These are phyloP conservation scores for Pelargonium citronellum DNA, from an alignment of 441 rosid species.

Conservation along the genomic window DNA sequence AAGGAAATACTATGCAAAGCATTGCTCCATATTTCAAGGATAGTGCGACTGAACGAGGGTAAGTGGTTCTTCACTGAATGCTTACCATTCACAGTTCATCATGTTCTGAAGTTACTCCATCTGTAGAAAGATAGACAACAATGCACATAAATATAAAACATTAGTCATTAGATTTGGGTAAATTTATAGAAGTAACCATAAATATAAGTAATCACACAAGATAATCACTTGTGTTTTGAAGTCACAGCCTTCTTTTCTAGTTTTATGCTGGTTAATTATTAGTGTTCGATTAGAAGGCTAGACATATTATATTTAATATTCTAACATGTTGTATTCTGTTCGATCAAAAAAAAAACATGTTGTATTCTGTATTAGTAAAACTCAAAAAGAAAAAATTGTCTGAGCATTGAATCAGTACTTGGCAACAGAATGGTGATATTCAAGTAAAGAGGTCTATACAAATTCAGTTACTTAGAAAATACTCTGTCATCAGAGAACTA, in stretches of 20 bases:
- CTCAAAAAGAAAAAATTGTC: not conserved
- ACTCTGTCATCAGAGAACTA: no score
- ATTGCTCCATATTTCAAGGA: not conserved
- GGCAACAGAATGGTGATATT: not conserved
- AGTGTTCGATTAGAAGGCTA: not conserved
- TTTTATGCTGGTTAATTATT: not conserved
- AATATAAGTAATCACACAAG: not conserved
- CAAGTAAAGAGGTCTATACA: not conserved
- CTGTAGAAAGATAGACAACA: slow-evolving; percentile 24
- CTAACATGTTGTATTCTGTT: no score
- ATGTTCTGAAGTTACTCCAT: slow-evolving; percentile 25
- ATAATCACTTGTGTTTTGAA: not conserved
- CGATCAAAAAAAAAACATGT: no score
- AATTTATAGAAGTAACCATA: not conserved
- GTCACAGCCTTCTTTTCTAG: not conserved
- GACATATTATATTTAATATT: no score
- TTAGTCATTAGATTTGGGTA: not conserved
- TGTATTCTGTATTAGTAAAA: no score
- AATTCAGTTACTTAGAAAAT: not conserved
- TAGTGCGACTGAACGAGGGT: not conserved
- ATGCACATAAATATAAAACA: not conserved
- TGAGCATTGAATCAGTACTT: not conserved
- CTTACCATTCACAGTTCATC: slow-evolving; percentile 43
- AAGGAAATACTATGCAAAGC: slow-evolving; percentile 1
- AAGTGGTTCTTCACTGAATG: slow-evolving; percentile 7